These are phyloP conservation scores for Amaranthus hypochondriacus DNA, from an alignment of 148 eudicot species.

Conservation along the genomic window DNA sequence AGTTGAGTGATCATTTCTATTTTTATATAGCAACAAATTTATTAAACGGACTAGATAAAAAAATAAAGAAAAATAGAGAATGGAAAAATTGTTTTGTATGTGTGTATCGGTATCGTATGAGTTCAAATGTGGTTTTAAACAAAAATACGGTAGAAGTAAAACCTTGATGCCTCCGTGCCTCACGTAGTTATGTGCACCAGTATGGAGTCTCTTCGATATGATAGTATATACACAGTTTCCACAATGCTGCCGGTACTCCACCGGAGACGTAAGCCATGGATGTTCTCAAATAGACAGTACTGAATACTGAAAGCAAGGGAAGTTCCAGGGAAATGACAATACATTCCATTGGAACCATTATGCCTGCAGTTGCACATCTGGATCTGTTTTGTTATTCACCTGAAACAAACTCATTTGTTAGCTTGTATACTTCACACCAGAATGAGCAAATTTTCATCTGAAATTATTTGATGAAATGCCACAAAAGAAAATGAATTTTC, in stretches of 20 bases:
- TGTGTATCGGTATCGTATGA: no score
- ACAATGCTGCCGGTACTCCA: not conserved
- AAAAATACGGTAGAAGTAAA: not conserved
- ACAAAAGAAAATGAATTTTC: no score
- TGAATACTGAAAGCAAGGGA: not conserved
- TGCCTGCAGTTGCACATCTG: conserved; percentile 1
- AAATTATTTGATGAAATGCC: not conserved
- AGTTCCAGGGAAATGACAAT: not conserved
- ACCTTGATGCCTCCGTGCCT: not conserved
- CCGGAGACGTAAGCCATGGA: not conserved
- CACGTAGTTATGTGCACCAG: not conserved
- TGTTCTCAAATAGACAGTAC: not conserved
- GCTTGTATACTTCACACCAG: not conserved
- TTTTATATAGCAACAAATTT: no score
- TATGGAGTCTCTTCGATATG: not conserved
- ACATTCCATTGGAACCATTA: not conserved
- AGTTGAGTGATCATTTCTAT: no score
- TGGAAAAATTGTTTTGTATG: no score
- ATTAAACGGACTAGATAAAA: no score
- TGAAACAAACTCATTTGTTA: not conserved
- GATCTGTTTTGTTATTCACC: conserved; percentile 9
- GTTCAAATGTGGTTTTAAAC: not conserved
- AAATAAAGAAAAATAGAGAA: no score
- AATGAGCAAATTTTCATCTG: not conserved
- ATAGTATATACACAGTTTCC: conserved; percentile 8